A percentile compares a stretch with the other conserved stretches of the same genome.
Conservation (phyloP, 768 basidiomycete species). For the Gymnopilus dilepis region DNA sequence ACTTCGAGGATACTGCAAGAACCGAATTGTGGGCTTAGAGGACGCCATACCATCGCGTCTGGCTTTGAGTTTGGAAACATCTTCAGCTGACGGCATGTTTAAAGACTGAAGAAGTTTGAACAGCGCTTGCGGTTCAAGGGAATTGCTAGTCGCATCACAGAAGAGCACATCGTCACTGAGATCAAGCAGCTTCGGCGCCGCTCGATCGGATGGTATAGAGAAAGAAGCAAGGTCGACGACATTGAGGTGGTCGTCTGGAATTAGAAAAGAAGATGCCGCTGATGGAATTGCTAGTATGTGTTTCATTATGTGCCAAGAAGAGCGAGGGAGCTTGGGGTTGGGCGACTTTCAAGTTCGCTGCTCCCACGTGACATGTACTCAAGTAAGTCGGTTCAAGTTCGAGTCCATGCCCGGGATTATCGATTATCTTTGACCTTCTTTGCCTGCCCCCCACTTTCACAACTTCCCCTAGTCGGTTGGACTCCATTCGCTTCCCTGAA, state of each 20-base stretch:
- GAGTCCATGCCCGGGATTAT: too few species aligned
- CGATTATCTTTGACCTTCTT: too few species aligned
- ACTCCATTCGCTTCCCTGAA: too few species aligned
- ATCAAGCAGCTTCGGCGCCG: constrained; percentile 2
- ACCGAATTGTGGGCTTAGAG: not conserved
- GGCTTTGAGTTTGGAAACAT: not conserved
- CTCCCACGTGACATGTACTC: too few species aligned
- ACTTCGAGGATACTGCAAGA: constrained; percentile 4
- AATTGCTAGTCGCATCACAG: not conserved
- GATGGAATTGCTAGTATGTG: too few species aligned
- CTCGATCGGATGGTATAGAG: not conserved
- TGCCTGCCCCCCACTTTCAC: too few species aligned
- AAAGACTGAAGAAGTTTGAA: not conserved
- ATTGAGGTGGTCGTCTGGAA: constrained; percentile 12
- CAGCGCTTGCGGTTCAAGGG: not conserved
- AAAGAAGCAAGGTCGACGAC: constrained; percentile 10
- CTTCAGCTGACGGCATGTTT: not conserved
- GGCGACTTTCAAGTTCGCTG: too few species aligned
- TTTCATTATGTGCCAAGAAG: too few species aligned
- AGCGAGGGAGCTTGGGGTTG: too few species aligned
- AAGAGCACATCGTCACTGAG: not conserved
- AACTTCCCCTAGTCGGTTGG: too few species aligned
- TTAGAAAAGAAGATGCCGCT: not conserved
- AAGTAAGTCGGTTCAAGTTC: too few species aligned
- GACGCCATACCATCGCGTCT: not conserved